phyloP scores from a whole-genome alignment of 2,329 filamentous ascomycete genomes.

The Byssochlamys sp. region DNA sequence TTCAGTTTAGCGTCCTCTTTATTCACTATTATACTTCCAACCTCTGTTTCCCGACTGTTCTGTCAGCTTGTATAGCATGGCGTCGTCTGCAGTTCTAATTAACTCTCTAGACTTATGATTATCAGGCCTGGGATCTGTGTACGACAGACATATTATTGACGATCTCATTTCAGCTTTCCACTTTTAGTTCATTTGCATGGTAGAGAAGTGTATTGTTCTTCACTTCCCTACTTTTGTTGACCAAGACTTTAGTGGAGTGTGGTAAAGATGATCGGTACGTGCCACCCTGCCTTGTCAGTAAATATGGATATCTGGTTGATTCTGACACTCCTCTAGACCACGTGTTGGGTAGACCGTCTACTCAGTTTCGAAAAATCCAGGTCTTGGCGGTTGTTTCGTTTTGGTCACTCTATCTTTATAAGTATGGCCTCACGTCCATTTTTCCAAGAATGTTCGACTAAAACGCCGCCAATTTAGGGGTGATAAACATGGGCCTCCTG shows the following conservation, averaged over 20 bases:
- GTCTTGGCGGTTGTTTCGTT: slow-evolving; percentile 84
- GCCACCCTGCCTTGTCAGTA: neutral
- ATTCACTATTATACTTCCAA: neutral
- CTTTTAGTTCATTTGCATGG: neutral
- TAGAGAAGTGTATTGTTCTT: neutral
- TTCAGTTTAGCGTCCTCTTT: neutral
- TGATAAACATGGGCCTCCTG: slow-evolving; percentile 76
- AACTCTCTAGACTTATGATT: neutral
- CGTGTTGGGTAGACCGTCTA: slow-evolving; percentile 79
- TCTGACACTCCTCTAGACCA: slow-evolving; percentile 51
- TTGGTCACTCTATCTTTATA: slow-evolving; percentile 76
- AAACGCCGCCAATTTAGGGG: slow-evolving; percentile 47
- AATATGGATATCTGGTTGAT: neutral
- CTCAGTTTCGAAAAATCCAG: slow-evolving; percentile 83
- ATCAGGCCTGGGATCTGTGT: neutral
- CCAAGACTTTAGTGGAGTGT: neutral
- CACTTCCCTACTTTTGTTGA: neutral
- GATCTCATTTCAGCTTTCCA: neutral
- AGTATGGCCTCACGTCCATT: slow-evolving; percentile 42
- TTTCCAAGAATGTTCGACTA: neutral
- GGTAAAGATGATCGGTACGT: neutral
- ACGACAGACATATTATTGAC: neutral
- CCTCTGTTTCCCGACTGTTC: neutral
- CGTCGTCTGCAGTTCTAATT: neutral
- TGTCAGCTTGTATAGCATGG: neutral